Base-by-base conservation (phyloP, 2,329 filamentous ascomycete species). In the Clarireedia monteithiana region DNA sequence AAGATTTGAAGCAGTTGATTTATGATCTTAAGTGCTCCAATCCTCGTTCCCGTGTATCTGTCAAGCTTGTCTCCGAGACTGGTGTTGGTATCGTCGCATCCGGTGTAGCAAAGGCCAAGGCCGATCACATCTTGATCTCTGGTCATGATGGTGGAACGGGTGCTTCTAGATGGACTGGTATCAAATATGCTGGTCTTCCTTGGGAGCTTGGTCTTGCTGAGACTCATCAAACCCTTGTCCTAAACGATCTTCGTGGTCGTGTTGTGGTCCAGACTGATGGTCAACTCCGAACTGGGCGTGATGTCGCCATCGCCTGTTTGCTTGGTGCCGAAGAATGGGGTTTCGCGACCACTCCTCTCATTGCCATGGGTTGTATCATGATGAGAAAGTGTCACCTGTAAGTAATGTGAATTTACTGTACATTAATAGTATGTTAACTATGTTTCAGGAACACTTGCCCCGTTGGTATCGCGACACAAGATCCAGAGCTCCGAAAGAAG, bases 241-340 rank as follows among this genome's bases (percentile, higher is more conserved):
- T 97, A 42, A 97, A 97, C 73, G 92, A 96, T 69, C 83, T 97
- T 17, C 88, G 92, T 79, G 92, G 92, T 53, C 89, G 92, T 80
- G 90, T 96, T 51, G 88, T 96, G 62, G 91, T 96, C 36, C 91
- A 97, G 76, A 96, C 92, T 61, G 92, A 97, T 73, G 92, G 92
- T 68, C 92, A 97, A 72, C 78, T 97, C 53, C 84, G 90, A 62
- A 96, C 92, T 59, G 92, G 92, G 62, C 85, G 92, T 63, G 92
- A 97, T 75, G 85, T 97, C 55, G 92, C 91, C 50, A 91, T 97
- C 63, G 92, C 92, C 59, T 96, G 91, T 79, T 73, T 97, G 67
- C 85, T 97, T 54, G 92, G 92, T 75, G 92, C 92, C n/a, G 92
- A 97, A 73, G 92, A 97, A 75, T 97, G 89, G 84, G 92, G 92